Percentiles rank a stretch among this genome's conserved stretches.
Conservation (phyloP, 305 asterid genomes). For the Ilex paraguariensis region DNA sequence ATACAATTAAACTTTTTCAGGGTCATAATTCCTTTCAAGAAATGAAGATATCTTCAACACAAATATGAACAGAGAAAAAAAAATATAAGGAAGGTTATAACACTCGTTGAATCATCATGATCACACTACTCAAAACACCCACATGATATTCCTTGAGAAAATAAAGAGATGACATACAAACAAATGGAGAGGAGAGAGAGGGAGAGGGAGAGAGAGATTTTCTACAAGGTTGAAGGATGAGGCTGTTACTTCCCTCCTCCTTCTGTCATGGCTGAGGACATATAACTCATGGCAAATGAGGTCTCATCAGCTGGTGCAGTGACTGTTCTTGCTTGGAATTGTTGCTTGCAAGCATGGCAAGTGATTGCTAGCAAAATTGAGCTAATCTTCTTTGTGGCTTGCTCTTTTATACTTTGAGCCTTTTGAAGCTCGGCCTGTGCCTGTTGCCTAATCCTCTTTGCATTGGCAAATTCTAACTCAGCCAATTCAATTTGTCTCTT, state of each 20-base stretch:
- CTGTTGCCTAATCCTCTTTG: conserved; percentile 62
- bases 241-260: conserved; percentile 17
- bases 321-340: conserved; percentile 27
- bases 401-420: conserved; percentile 45
- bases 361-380: conserved; percentile 52
- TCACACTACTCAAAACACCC: no score
- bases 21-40: no score
- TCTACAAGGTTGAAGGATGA: no score
- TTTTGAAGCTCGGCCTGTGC: conserved; percentile 64
- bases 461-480: conserved; percentile 65
- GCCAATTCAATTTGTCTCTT: conserved; percentile 65
- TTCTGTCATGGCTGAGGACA: conserved; percentile 27
- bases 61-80: no score
- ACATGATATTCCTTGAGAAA: no score
- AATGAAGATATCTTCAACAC: no score
- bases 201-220: no score
- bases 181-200: no score
- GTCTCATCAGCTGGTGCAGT: conserved; percentile 17
- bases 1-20: no score
- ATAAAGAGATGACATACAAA: no score
- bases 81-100: no score
- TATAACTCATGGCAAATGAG: conserved; percentile 24
- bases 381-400: conserved; percentile 46
- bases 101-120: no score
- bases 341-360: conserved; percentile 63